phyloP scores from a whole-genome alignment of 2,329 filamentous ascomycete species.

The Niveomyces coronatus region DNA sequence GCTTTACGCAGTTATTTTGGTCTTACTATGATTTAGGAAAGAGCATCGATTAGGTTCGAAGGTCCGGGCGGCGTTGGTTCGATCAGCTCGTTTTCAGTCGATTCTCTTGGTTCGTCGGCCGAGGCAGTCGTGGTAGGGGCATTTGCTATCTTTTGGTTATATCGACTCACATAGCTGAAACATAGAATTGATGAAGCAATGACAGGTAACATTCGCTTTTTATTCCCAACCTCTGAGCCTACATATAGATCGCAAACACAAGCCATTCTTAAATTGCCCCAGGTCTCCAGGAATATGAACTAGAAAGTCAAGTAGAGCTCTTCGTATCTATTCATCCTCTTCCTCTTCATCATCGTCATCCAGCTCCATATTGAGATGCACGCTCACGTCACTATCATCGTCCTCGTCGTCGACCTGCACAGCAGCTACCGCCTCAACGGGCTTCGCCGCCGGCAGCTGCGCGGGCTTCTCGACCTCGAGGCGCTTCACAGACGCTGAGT shows the following conservation, averaged over 20 bases:
- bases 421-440: slow-evolving; percentile 11
- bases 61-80: neutral
- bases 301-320: neutral
- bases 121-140: no score
- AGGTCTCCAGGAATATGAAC: slow-evolving; percentile 6
- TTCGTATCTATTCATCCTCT: slow-evolving; percentile 6
- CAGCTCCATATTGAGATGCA: slow-evolving; percentile 50
- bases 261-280: no score
- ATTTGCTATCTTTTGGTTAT: no score
- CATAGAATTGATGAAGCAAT: neutral
- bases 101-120: no score
- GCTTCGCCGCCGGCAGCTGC: slow-evolving; percentile 13
- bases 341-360: slow-evolving; percentile 42
- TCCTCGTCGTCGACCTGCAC: slow-evolving; percentile 26
- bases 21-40: no score
- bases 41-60: neutral
- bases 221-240: no score
- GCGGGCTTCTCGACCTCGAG: slow-evolving; percentile 27
- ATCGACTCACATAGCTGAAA: no score
- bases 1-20: no score
- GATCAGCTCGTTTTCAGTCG: neutral
- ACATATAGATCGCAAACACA: no score
- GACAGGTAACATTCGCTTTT: neutral
- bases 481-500: slow-evolving; percentile 26
- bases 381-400: slow-evolving; percentile 42